Base-by-base conservation (phyloP, 257 asterid genomes). In the Forsythia suspensa region DNA sequence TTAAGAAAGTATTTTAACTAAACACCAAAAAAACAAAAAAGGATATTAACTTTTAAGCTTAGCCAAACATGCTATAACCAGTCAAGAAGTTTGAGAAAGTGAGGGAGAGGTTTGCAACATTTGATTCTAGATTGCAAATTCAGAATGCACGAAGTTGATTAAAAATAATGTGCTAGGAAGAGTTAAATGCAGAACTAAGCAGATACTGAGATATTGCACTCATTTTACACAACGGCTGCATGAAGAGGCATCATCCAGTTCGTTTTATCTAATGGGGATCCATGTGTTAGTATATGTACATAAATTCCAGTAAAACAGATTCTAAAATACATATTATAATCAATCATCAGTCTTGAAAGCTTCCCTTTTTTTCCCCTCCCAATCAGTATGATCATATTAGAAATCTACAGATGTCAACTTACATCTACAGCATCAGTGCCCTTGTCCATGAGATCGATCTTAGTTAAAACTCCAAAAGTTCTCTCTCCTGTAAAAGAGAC, bases 361-460 rank as follows among this genome's bases (percentile, higher is more conserved):
- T 43, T 24, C 24, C 61, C 34, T 37, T 61, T 63, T 63, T 10
- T 1, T 5, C 38, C 68, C 70, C 70, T 21, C 39, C 70, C 37
- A 63, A 63, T 63, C 38, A 63, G 29, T 57, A 57, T 20, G 66
- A 57, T n/a, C 66, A 7, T 29, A 24, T 63, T 63, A 63, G 38
- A 63, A 24, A 63, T 10, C 70, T 63, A 24, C 39, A 63, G 8
- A 63, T 10, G 39, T 24, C 8, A 42, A 71, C 75, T 71, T 41
- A 71, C 75, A 41, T 71, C 75, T 55, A 87, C 90, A 79, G 94
- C 91, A 87, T 89, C 88, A 24, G 94, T 89, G 74, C 93, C 93
- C 91, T 89, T 81, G 85, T 89, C 93, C 93, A 89, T 89, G 70
- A 89, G 91, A 87, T 89, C 94, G 68, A 89, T 83, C 88, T 89